phyloP scores from a whole-genome alignment of 164 flowering plant species.

The Magnolia officinalis region DNA sequence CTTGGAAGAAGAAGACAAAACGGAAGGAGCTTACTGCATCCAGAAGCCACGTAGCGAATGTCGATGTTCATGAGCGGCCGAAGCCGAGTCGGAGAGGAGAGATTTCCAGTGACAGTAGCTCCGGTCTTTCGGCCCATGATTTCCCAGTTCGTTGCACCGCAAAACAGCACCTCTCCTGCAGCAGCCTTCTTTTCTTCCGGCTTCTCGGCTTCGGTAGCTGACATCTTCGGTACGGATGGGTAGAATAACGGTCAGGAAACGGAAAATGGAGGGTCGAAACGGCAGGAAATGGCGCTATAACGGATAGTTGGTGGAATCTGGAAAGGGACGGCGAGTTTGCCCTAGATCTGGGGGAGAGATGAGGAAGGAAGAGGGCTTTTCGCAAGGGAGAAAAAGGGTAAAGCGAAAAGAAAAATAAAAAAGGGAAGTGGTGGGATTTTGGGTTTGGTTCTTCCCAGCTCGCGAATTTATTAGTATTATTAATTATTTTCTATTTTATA shows the following conservation, averaged over 20 bases:
- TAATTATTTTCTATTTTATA: neutral
- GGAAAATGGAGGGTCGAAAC: neutral
- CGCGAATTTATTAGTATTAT: neutral
- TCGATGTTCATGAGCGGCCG: constrained; percentile 75
- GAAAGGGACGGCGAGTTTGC: neutral
- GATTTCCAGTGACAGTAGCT: constrained; percentile 40
- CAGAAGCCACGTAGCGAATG: constrained; percentile 80
- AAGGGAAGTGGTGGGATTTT: neutral
- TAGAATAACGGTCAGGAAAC: neutral
- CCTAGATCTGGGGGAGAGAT: constrained; percentile 5
- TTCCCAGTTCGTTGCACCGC: constrained; percentile 88
- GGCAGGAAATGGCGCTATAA: neutral
- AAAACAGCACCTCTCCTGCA: constrained; percentile 83
- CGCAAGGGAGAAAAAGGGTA: neutral
- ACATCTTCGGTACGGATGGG: constrained; percentile 20
- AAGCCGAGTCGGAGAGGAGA: constrained; percentile 75
- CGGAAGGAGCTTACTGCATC: constrained; percentile 48
- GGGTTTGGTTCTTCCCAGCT: neutral
- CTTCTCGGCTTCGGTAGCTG: constrained; percentile 33
- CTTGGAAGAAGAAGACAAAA: neutral
- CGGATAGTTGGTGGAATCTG: neutral
- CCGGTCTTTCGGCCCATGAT: constrained; percentile 45
- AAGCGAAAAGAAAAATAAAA: neutral
- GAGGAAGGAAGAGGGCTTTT: neutral
- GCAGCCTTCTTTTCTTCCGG: constrained; percentile 33